A percentile compares a stretch with the other conserved stretches of the same genome.
These are phyloP conservation scores for Epichloe sp. DNA, from an alignment of 2,329 filamentous ascomycete species.

Conservation along the genomic window DNA sequence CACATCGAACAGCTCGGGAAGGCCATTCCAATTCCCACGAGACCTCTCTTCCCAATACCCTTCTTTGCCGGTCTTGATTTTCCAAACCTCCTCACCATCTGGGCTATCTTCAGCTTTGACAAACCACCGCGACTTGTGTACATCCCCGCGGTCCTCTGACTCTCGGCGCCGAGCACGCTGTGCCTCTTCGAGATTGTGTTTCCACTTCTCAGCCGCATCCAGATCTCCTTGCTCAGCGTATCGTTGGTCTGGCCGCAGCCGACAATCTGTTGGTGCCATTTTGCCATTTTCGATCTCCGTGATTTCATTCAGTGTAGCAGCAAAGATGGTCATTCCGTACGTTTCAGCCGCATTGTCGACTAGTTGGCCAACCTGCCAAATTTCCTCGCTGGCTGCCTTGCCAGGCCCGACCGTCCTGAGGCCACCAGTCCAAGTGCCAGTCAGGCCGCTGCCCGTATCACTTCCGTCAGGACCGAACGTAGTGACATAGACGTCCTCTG, in stretches of 20 bases:
- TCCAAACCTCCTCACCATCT: conserved; percentile 57
- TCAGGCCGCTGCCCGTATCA: conserved; percentile 52
- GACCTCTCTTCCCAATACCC: conserved; percentile 87
- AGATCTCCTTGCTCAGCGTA: conserved; percentile 70
- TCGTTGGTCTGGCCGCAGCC: conserved; percentile 77
- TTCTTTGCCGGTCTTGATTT: conserved; percentile 66
- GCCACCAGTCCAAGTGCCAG: conserved; percentile 73
- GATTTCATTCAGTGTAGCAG: conserved; percentile 75
- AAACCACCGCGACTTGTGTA: conserved; percentile 75
- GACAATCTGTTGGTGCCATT: conserved; percentile 68
- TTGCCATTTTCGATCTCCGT: conserved; percentile 64
- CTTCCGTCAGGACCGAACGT: conserved; percentile 54
- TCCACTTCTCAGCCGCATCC: conserved; percentile 72
- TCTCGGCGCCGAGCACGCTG: conserved; percentile 64
- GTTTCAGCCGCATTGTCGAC: conserved; percentile 68
- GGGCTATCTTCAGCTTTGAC: conserved; percentile 48
- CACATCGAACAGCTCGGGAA: conserved; percentile 36
- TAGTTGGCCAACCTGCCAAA: conserved; percentile 69
- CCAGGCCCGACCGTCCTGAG: conserved; percentile 55
- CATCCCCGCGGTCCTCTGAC: conserved; percentile 61
- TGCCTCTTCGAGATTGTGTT: conserved; percentile 71
- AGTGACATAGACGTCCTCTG: conserved; percentile 76
- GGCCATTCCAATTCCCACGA: conserved; percentile 50
- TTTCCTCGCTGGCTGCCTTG: conserved; percentile 45
- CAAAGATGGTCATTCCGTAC: conserved; percentile 82